phyloP scores from a whole-genome alignment of 2,329 filamentous ascomycete species.

The Fusarium torulosum region DNA sequence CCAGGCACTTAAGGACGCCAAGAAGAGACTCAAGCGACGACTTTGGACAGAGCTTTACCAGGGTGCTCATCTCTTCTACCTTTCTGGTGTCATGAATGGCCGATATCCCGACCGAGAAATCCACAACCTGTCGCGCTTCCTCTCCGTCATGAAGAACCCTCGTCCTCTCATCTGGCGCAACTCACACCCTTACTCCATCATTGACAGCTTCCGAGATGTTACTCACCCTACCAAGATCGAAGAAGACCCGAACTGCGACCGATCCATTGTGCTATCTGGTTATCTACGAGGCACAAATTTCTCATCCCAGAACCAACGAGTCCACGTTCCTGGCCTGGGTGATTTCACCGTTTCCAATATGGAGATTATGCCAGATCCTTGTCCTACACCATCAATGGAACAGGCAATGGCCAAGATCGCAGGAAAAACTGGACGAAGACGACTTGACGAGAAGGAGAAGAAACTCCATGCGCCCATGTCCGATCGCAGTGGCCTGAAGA shows the following conservation, averaged over 20 bases:
- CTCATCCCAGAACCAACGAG: constrained; percentile 82
- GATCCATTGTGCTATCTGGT: constrained; percentile 90
- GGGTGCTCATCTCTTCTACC: constrained; percentile 95
- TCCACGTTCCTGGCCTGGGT: constrained; percentile 93
- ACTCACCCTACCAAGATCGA: constrained; percentile 94
- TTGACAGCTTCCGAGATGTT: constrained; percentile 94
- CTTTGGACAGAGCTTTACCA: constrained; percentile 98
- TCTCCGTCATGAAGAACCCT: constrained; percentile 99
- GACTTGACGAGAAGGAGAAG: constrained; percentile 96
- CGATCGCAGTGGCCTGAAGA: constrained; percentile 93
- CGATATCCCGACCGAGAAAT: constrained; percentile 96
- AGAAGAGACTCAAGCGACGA: constrained; percentile 94
- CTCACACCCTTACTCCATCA: constrained; percentile 91
- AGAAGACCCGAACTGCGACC: constrained; percentile 87
- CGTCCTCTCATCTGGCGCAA: constrained; percentile 97
- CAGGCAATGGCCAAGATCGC: constrained; percentile 86
- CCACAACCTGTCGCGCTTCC: constrained; percentile 92
- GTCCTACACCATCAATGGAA: constrained; percentile 91
- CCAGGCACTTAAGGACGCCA: constrained; percentile 89
- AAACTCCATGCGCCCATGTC: constrained; percentile 97
- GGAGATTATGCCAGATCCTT: constrained; percentile 91
- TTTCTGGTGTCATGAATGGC: constrained; percentile 96
- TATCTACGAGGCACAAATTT: constrained; percentile 97
- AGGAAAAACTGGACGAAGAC: constrained; percentile 82
- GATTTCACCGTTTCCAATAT: constrained; percentile 87